phyloP scores from a whole-genome alignment of 2,329 filamentous ascomycete species.

The Aspergillus chevalieri region DNA sequence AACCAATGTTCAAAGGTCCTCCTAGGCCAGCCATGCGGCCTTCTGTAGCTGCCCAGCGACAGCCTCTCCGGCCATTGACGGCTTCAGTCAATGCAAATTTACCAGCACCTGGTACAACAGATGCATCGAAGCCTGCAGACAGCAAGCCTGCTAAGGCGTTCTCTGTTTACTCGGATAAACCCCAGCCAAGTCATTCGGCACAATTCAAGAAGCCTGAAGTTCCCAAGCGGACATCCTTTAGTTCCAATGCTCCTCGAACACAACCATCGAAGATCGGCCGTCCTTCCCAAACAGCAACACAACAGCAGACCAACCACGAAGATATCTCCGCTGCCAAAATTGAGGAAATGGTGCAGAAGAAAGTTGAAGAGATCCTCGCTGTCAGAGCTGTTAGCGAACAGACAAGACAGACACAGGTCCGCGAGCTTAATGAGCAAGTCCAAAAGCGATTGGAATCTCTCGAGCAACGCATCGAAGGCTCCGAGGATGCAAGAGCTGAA shows the following conservation, averaged over 20 bases:
- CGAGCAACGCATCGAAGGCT: conserved; percentile 75
- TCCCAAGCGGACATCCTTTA: conserved; percentile 41
- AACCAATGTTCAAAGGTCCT: conserved; percentile 76
- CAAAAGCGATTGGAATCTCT: conserved; percentile 75
- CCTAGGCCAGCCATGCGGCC: conserved; percentile 48
- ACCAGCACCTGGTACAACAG: conserved; percentile 48
- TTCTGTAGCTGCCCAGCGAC: conserved; percentile 50
- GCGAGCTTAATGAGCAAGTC: conserved; percentile 66
- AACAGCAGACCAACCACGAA: conserved; percentile 38
- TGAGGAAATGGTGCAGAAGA: conserved; percentile 85
- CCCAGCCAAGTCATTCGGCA: conserved; percentile 38
- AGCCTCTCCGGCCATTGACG: conserved; percentile 71
- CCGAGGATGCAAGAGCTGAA: conserved; percentile 70
- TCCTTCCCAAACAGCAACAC: conserved; percentile 16
- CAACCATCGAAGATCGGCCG: conserved; percentile 44
- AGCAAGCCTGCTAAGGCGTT: conserved; percentile 76
- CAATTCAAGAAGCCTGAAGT: conserved; percentile 35
- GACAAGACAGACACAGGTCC: conserved; percentile 37
- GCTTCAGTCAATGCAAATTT: conserved; percentile 69
- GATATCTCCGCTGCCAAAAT: conserved; percentile 66
- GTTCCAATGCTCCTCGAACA: conserved; percentile 24
- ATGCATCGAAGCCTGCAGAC: conserved; percentile 49
- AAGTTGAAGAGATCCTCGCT: conserved; percentile 82
- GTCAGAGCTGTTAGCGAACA: conserved; percentile 60
- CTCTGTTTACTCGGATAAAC: conserved; percentile 74